Conservation (phyloP, 768 basidiomycete genomes). For the Boletus subcaerulescens region DNA sequence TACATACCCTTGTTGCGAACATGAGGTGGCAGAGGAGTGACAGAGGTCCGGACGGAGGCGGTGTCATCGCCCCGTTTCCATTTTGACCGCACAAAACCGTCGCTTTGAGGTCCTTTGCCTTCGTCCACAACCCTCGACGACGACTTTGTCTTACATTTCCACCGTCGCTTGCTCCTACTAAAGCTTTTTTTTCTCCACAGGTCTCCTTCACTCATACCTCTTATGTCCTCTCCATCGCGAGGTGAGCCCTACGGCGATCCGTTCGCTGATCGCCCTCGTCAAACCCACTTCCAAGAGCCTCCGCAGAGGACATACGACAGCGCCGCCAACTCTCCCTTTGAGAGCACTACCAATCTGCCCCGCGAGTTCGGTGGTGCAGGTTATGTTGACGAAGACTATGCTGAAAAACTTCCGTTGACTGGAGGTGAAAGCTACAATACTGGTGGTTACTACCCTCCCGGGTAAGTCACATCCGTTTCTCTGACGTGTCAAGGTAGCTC, state of each 20-base stretch:
- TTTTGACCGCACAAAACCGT: slow-evolving; percentile 27
- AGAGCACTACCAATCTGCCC: slow-evolving; percentile 55
- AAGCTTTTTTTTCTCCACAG: slow-evolving; percentile 8
- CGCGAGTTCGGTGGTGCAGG: slow-evolving; percentile 46
- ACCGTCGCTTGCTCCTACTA: slow-evolving; percentile 10
- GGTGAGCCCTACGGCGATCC: slow-evolving; percentile 54
- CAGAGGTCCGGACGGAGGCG: slow-evolving; percentile 27
- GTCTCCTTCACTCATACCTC: slow-evolving; percentile 1
- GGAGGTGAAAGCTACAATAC: slow-evolving; percentile 51
- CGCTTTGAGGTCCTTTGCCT: slow-evolving; percentile 13
- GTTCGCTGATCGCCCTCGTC: slow-evolving; percentile 66
- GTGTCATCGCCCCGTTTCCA: slow-evolving; percentile 34
- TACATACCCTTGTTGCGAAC: background rate
- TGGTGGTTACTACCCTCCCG: slow-evolving; percentile 69
- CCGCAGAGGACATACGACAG: slow-evolving; percentile 44
- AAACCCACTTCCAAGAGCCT: slow-evolving; percentile 57
- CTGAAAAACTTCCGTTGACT: slow-evolving; percentile 77
- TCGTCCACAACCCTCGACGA: slow-evolving; percentile 20
- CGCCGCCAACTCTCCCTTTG: slow-evolving; percentile 45
- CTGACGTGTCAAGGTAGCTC: background rate
- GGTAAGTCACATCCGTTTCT: slow-evolving; percentile 42
- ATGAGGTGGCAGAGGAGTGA: slow-evolving; percentile 21
- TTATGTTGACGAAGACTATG: slow-evolving; percentile 64
- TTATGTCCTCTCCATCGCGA: slow-evolving; percentile 31
- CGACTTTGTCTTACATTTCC: slow-evolving; percentile 8